phyloP scores from a whole-genome alignment of 1,139 yeast genomes.

The Petasospora fabianii region DNA sequence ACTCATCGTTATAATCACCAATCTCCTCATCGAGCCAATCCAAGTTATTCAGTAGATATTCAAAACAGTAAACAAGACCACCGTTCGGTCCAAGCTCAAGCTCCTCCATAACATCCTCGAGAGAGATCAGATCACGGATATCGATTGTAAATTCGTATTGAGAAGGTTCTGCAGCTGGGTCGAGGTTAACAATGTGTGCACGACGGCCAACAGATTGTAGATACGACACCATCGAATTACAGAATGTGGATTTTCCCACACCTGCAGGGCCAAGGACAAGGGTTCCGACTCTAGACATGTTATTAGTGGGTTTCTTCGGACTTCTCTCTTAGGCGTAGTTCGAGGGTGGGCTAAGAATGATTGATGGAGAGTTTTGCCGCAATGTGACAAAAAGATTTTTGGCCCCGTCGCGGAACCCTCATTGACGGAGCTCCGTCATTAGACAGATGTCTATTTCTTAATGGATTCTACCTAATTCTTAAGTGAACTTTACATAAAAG shows the following conservation, averaged over 20 bases:
- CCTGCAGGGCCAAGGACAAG: slow-evolving; percentile 97
- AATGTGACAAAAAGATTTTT: background rate
- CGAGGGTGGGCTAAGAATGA: background rate
- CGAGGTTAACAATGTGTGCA: slow-evolving; percentile 91
- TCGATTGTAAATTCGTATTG: slow-evolving; percentile 92
- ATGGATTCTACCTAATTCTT: too few species aligned
- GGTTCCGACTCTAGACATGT: slow-evolving; percentile 98
- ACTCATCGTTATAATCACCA: slow-evolving; percentile 91
- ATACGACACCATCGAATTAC: slow-evolving; percentile 80
- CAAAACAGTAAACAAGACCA: slow-evolving; percentile 89
- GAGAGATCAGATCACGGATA: slow-evolving; percentile 82
- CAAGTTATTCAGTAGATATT: slow-evolving; percentile 74
- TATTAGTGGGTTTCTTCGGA: background rate
- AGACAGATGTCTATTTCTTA: too few species aligned
- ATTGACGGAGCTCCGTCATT: too few species aligned
- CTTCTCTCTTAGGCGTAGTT: background rate
- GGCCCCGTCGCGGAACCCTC: background rate
- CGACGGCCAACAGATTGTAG: slow-evolving; percentile 89
- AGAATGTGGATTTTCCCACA: slow-evolving; percentile 90
- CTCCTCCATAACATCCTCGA: slow-evolving; percentile 97
- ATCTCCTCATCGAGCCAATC: slow-evolving; percentile 98
- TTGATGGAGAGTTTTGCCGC: background rate
- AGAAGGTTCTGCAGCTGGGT: slow-evolving; percentile 95
- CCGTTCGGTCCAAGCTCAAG: slow-evolving; percentile 95
- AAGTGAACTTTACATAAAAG: too few species aligned